A percentile compares a stretch with the other conserved stretches of the same genome.
phyloP scores from a whole-genome alignment of 345 rosid genomes.

The Lepidium didymum region DNA sequence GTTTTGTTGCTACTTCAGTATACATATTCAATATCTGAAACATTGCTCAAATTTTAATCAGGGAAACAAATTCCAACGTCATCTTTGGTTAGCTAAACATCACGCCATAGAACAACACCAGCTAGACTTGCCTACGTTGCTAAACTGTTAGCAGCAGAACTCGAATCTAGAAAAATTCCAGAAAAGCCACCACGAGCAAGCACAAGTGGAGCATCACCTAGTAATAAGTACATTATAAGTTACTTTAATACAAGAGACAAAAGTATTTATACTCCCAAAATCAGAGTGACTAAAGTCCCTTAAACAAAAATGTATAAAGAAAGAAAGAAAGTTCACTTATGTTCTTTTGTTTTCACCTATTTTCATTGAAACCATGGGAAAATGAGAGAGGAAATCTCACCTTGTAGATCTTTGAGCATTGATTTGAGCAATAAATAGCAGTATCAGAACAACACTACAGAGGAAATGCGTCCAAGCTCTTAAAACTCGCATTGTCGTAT shows the following conservation, averaged over 20 bases:
- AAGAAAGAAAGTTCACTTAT: too few species aligned
- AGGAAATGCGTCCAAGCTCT: too few species aligned
- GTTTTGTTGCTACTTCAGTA: neutral
- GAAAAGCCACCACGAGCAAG: slow-evolving; percentile 87
- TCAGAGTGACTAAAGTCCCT: too few species aligned
- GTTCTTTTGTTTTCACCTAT: too few species aligned
- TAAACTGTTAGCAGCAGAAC: slow-evolving; percentile 34
- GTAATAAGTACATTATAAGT: neutral
- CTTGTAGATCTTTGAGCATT: slow-evolving; percentile 46
- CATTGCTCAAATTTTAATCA: slow-evolving; percentile 42
- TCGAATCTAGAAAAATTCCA: slow-evolving; percentile 67
- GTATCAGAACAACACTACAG: slow-evolving; percentile 13
- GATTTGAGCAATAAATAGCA: slow-evolving; percentile 25
- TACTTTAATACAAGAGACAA: neutral
- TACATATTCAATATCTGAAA: neutral
- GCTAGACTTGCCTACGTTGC: slow-evolving; percentile 24
- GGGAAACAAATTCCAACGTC: too few species aligned
- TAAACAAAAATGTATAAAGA: neutral
- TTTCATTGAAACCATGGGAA: too few species aligned
- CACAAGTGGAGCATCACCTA: slow-evolving; percentile 57
- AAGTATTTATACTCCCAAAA: too few species aligned
- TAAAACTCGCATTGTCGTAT: neutral
- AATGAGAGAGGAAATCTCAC: slow-evolving; percentile 19
- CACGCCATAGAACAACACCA: slow-evolving; percentile 49
- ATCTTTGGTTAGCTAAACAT: slow-evolving; percentile 77